A percentile compares a stretch with the other conserved stretches of the same genome.
Conservation (phyloP, 805 yeast species). For the Maudiozyma saulgeensis region DNA sequence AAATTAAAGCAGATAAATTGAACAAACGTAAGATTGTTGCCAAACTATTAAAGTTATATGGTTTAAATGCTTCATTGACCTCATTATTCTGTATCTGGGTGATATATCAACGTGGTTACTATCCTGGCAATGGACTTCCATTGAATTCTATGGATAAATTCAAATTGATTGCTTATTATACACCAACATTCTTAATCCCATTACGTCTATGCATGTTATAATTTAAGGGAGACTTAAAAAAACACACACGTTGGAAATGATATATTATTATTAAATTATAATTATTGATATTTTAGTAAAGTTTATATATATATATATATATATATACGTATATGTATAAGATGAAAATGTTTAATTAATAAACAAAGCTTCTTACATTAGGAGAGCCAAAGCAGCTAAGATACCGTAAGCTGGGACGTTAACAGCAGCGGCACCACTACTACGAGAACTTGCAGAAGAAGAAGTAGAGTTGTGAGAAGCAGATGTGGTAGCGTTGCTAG, state of each 20-base stretch:
- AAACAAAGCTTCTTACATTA: not conserved
- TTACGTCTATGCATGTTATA: slow-evolving; percentile 11
- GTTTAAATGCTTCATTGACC: slow-evolving; percentile 74
- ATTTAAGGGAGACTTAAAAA: too few species aligned
- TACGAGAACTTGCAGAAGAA: not conserved
- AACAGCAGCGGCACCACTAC: not conserved
- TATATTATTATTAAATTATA: not conserved
- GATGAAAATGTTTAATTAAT: not conserved
- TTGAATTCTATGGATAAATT: slow-evolving; percentile 12
- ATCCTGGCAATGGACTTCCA: slow-evolving; percentile 7
- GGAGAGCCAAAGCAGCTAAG: not conserved
- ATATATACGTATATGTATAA: not conserved
- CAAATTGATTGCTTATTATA: slow-evolving; percentile 19
- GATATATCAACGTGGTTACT: slow-evolving; percentile 27
- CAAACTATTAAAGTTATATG: slow-evolving; percentile 49
- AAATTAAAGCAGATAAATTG: not conserved
- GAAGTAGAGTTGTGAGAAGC: not conserved
- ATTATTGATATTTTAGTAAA: not conserved
- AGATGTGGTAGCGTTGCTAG: not conserved
- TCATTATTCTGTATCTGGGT: slow-evolving; percentile 64
- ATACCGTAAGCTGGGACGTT: not conserved
- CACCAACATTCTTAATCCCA: slow-evolving; percentile 28
- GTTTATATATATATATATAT: not conserved
- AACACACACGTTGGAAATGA: too few species aligned
- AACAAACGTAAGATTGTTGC: not conserved